phyloP scores from a whole-genome alignment of 805 yeast genomes.

The Candida berthetii region DNA sequence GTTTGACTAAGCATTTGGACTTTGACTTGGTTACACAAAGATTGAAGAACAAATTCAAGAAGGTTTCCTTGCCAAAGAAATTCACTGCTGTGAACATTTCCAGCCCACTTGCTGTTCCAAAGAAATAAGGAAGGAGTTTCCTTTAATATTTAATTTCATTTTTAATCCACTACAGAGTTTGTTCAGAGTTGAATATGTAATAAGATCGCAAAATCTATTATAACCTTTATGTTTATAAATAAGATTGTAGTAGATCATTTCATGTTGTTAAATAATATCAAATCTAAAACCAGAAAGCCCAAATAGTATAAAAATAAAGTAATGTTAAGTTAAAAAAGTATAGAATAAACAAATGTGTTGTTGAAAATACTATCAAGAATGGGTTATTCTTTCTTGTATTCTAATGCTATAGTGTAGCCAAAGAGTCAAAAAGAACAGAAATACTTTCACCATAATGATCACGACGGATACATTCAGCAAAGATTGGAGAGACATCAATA shows the following conservation, averaged over 20 bases:
- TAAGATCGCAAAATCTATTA: background rate
- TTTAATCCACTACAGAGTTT: background rate
- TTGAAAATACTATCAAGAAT: background rate
- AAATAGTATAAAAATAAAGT: too few relatives aligned
- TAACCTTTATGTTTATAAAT: background rate
- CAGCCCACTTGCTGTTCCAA: constrained; percentile 41
- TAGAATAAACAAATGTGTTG: background rate
- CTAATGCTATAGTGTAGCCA: constrained; percentile 40
- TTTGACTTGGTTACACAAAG: constrained; percentile 82
- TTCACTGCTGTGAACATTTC: constrained; percentile 86
- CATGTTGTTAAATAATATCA: too few relatives aligned
- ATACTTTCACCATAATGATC: constrained; percentile 98
- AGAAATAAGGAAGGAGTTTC: too few relatives aligned
- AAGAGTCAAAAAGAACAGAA: constrained; percentile 85
- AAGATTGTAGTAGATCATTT: background rate
- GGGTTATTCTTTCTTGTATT: background rate
- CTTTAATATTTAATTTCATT: too few relatives aligned
- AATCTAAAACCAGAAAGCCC: too few relatives aligned
- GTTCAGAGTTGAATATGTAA: too few relatives aligned
- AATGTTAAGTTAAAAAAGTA: background rate
- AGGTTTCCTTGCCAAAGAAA: constrained; percentile 88
- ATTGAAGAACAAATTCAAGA: constrained; percentile 70
- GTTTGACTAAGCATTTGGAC: constrained; percentile 89
- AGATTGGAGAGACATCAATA: constrained; percentile 90
- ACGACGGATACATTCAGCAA: constrained; percentile 97